phyloP scores from a whole-genome alignment of 192 early-diverging fungal species.

The Coemansia sp. region DNA sequence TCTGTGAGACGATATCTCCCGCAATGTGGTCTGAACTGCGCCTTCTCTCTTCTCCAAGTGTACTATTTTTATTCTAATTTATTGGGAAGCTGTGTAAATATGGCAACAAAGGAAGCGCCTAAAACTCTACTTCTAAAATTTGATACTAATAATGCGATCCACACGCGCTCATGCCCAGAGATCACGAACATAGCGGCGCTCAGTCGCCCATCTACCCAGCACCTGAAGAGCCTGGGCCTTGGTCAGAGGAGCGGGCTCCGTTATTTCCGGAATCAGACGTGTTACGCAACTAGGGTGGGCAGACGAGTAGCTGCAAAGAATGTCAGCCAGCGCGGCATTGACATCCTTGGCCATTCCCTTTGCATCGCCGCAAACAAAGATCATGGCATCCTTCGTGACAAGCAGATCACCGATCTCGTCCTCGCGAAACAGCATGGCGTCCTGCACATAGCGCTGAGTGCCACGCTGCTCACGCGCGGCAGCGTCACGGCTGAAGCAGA shows the following conservation, averaged over 20 bases:
- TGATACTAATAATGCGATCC: no score
- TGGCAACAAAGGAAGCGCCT: not conserved
- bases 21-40: no score
- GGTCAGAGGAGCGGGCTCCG: constrained; percentile 19
- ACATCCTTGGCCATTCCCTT: constrained; percentile 89
- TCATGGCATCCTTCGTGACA: constrained; percentile 59
- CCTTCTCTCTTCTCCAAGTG: no score
- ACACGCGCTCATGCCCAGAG: constrained; percentile 34
- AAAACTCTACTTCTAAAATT: no score
- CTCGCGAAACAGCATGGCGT: constrained; percentile 62
- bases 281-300: constrained; percentile 37
- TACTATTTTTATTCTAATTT: no score
- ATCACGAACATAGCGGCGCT: constrained; percentile 47
- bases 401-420: constrained; percentile 62
- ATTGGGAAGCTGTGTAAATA: no score
- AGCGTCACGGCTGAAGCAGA: constrained; percentile 68
- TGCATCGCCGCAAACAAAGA: constrained; percentile 84
- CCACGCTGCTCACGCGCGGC: constrained; percentile 54
- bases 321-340: constrained; percentile 70
- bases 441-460: constrained; percentile 77
- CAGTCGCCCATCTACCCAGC: constrained; percentile 59
- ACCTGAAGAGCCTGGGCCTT: constrained; percentile 41
- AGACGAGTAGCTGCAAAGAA: constrained; percentile 51
- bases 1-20: no score
- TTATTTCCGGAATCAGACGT: constrained; percentile 27